phyloP scores from a whole-genome alignment of 345 rosid genomes.

The Reutealis trisperma region DNA sequence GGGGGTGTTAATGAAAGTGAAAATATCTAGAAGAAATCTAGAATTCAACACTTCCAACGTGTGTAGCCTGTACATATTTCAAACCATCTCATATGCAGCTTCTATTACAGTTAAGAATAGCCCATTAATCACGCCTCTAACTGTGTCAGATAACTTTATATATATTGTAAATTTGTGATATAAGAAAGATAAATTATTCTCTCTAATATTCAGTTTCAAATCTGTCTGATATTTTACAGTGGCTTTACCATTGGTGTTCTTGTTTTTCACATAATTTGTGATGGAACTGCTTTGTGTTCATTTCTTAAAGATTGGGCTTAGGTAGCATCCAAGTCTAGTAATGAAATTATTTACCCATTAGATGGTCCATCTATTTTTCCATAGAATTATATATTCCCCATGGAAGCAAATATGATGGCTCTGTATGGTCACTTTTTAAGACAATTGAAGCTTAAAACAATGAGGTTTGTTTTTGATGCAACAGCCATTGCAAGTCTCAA shows the following conservation, averaged over 20 bases:
- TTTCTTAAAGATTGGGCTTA: slow-evolving; percentile 48
- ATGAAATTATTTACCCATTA: slow-evolving; percentile 27
- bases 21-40: too few relatives aligned
- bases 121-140: too few relatives aligned
- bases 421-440: background rate
- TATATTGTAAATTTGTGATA: too few relatives aligned
- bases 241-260: slow-evolving; percentile 35
- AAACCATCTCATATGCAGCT: too few relatives aligned
- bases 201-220: too few relatives aligned
- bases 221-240: too few relatives aligned
- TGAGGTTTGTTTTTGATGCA: background rate
- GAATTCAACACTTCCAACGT: too few relatives aligned
- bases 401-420: background rate
- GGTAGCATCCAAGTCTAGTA: background rate
- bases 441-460: slow-evolving; percentile 16
- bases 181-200: too few relatives aligned
- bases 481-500: slow-evolving; percentile 23
- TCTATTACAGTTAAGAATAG: too few relatives aligned
- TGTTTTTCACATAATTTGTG: slow-evolving; percentile 45
- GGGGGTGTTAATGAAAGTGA: too few relatives aligned
- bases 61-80: too few relatives aligned
- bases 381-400: background rate
- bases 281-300: slow-evolving; percentile 36
- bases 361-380: slow-evolving; percentile 37
- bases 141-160: too few relatives aligned